phyloP scores from a whole-genome alignment of 2,329 filamentous ascomycete genomes.

The Fusarium sp. region DNA sequence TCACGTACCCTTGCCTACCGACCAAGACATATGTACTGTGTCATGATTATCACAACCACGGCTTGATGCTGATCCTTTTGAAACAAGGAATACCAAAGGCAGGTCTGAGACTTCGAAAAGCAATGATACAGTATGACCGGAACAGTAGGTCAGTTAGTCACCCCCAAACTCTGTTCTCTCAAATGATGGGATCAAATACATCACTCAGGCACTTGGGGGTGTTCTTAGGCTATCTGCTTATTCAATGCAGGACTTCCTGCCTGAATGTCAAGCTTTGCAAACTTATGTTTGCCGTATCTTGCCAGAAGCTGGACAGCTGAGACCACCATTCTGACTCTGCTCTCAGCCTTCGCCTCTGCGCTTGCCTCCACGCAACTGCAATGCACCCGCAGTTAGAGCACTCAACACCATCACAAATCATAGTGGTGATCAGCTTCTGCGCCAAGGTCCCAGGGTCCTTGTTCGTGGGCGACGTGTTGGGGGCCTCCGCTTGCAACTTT shows the following conservation, averaged over 20 bases:
- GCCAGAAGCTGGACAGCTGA: constrained; percentile 11
- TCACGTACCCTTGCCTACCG: not conserved
- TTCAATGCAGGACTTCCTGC: constrained; percentile 6
- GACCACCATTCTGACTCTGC: not conserved
- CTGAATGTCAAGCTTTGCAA: constrained; percentile 1
- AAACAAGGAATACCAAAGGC: not conserved
- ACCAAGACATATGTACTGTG: not conserved
- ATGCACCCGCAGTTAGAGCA: constrained; percentile 26
- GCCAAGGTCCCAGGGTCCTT: constrained; percentile 40
- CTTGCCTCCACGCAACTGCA: constrained; percentile 22
- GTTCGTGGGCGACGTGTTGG: constrained; percentile 25
- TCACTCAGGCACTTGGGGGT: constrained; percentile 12
- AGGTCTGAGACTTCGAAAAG: constrained; percentile 10
- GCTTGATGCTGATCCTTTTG: not conserved
- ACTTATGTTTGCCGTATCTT: not conserved
- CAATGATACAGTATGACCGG: not conserved
- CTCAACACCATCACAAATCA: constrained; percentile 34
- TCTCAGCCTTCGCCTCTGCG: constrained; percentile 8
- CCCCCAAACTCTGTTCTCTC: constrained; percentile 14
- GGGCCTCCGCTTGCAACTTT: constrained; percentile 24
- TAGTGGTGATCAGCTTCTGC: constrained; percentile 37
- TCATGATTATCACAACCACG: not conserved
- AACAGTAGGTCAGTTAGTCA: not conserved
- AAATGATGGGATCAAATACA: constrained; percentile 2
- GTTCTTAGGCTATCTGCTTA: constrained; percentile 1